Conservation (phyloP, 345 rosid species). For the Mangifera indica region DNA sequence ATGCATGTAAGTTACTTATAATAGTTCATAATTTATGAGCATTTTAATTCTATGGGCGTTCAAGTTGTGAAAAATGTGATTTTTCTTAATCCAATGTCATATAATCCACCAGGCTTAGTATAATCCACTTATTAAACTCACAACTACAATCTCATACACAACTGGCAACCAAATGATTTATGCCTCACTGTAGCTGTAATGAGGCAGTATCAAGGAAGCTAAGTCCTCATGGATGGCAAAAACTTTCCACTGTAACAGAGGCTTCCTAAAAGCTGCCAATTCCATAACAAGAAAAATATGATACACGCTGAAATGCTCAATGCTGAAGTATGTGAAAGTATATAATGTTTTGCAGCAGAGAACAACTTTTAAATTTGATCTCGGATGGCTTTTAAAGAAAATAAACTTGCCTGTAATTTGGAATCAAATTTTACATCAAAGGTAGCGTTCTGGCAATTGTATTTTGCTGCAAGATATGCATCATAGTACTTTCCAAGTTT, state of each 20-base stretch:
- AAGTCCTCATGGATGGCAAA: constrained; percentile 7
- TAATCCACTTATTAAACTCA: too few relatives aligned
- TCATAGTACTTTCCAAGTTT: not conserved
- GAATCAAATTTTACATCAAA: constrained; percentile 2
- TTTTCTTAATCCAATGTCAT: too few relatives aligned
- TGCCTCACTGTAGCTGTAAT: constrained; percentile 15
- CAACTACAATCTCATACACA: too few relatives aligned
- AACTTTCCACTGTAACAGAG: not conserved
- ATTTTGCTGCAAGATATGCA: not conserved
- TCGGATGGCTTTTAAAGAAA: not conserved
- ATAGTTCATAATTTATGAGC: too few relatives aligned
- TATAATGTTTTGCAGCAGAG: too few relatives aligned
- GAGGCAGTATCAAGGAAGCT: constrained; percentile 8
- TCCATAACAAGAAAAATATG: not conserved
- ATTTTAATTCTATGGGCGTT: too few relatives aligned
- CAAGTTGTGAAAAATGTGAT: too few relatives aligned
- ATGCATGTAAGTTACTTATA: too few relatives aligned
- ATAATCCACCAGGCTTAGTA: too few relatives aligned
- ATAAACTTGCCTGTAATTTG: constrained; percentile 12
- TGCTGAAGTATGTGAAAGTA: not conserved
- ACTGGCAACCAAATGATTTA: not conserved
- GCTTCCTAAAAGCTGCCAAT: constrained; percentile 5
- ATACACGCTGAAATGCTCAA: not conserved
- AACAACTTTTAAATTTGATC: not conserved
- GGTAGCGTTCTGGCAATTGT: not conserved